These are phyloP conservation scores for Massariosphaeria phaeospora DNA, from an alignment of 495 filamentous ascomycete genomes.

Conservation along the genomic window DNA sequence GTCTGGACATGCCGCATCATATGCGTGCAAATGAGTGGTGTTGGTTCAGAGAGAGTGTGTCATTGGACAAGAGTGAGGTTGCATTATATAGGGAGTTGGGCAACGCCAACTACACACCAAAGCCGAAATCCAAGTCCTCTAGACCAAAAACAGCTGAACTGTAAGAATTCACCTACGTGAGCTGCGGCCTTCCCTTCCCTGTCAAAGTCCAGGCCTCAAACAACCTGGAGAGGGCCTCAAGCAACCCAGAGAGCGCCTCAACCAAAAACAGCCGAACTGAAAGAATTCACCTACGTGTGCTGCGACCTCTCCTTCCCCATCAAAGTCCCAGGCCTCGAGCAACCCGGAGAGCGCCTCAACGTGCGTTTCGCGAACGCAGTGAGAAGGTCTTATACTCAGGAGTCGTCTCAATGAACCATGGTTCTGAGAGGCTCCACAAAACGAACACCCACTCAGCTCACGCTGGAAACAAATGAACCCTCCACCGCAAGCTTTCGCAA, in stretches of 20 bases:
- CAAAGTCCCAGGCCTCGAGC: no score
- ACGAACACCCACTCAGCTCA: no score
- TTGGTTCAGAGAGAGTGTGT: slow-evolving; percentile 66
- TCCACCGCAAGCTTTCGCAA: no score
- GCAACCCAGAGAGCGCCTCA: no score
- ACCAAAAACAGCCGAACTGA: no score
- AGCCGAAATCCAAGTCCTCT: slow-evolving; percentile 26
- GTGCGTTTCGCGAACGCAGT: slow-evolving; percentile 51
- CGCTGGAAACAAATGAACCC: no score
- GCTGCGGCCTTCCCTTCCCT: slow-evolving; percentile 51
- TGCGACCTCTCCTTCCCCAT: no score
- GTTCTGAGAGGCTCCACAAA: no score
- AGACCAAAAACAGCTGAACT: not conserved
- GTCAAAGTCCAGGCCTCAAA: slow-evolving; percentile 48
- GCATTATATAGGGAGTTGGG: not conserved
- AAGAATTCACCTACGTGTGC: no score
- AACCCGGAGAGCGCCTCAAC: slow-evolving; percentile 61
- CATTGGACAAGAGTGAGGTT: slow-evolving; percentile 34
- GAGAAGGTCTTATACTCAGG: no score
- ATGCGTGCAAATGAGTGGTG: slow-evolving; percentile 61
- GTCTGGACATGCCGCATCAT: slow-evolving; percentile 73
- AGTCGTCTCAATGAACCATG: no score
- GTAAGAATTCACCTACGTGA: slow-evolving; percentile 36
- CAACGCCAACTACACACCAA: not conserved
- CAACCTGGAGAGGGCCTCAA: no score